These are phyloP conservation scores for Moricandia moricandioides DNA, from an alignment of 345 rosid species.

Conservation along the genomic window DNA sequence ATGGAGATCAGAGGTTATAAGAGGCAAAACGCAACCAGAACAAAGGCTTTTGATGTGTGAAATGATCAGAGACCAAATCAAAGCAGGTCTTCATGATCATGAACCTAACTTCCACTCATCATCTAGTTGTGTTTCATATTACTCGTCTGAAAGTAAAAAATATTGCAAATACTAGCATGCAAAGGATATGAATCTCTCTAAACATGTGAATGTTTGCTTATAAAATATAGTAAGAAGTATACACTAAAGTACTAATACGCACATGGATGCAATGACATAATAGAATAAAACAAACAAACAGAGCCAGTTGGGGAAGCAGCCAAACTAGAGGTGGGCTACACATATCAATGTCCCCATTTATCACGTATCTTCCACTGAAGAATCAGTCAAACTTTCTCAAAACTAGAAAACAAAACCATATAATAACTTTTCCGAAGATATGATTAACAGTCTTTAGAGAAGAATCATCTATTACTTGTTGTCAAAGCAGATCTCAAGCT, in stretches of 20 bases:
- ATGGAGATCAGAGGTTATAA: neutral
- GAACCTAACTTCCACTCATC: neutral
- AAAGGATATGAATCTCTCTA: neutral
- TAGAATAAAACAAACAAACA: slow-evolving; percentile 12
- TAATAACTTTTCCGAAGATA: neutral
- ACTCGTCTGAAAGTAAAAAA: slow-evolving; percentile 6
- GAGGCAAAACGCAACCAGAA: neutral
- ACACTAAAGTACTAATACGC: slow-evolving; percentile 17
- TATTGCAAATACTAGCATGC: neutral
- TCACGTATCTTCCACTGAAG: slow-evolving; percentile 35
- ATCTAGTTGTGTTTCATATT: slow-evolving; percentile 1
- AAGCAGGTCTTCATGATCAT: slow-evolving; percentile 22
- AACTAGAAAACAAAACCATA: neutral
- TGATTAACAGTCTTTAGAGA: neutral
- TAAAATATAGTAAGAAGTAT: neutral
- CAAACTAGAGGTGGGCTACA: slow-evolving; percentile 41
- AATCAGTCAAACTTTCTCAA: slow-evolving; percentile 38
- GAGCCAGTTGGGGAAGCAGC: slow-evolving; percentile 35
- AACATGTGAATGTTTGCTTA: slow-evolving; percentile 5
- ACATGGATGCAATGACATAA: slow-evolving; percentile 34
- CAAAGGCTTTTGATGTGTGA: neutral
- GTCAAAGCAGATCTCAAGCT: slow-evolving; percentile 9
- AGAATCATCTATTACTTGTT: neutral
- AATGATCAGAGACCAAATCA: slow-evolving; percentile 10
- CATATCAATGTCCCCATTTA: slow-evolving; percentile 30